These are phyloP conservation scores for Tuber melanosporum DNA, from an alignment of 495 filamentous ascomycete genomes.

Conservation along the genomic window DNA sequence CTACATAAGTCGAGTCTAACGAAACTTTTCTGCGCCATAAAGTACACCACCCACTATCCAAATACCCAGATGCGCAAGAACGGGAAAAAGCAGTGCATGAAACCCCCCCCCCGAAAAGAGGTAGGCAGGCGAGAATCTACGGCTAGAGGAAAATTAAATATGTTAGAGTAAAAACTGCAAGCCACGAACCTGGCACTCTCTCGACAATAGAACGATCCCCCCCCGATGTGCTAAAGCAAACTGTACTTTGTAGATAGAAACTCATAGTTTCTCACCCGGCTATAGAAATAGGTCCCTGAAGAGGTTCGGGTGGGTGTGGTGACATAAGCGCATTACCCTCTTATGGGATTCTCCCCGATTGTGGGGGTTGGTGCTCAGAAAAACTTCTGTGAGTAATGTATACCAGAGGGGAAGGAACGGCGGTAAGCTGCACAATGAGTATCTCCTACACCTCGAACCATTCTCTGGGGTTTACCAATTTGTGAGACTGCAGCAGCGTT, in stretches of 20 bases:
- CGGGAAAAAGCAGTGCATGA: too few relatives aligned
- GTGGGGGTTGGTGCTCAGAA: neutral
- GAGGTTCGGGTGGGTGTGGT: neutral
- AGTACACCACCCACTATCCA: neutral
- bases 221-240: neutral
- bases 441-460: neutral
- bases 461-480: neutral
- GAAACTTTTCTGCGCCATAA: neutral
- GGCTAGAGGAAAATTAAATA: neutral
- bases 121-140: too few relatives aligned
- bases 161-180: neutral
- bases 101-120: too few relatives aligned
- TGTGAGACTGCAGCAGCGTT: neutral
- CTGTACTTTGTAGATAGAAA: neutral
- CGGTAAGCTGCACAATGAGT: neutral
- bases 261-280: neutral
- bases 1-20: neutral
- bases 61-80: neutral
- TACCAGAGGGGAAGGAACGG: neutral
- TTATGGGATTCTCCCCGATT: neutral
- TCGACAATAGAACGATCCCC: neutral
- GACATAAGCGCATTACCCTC: neutral
- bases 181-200: neutral
- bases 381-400: neutral
- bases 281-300: neutral